Evolutionary conservation across 345 rosid species (phyloP).

Genomic region (Brassica carinata): DNA sequence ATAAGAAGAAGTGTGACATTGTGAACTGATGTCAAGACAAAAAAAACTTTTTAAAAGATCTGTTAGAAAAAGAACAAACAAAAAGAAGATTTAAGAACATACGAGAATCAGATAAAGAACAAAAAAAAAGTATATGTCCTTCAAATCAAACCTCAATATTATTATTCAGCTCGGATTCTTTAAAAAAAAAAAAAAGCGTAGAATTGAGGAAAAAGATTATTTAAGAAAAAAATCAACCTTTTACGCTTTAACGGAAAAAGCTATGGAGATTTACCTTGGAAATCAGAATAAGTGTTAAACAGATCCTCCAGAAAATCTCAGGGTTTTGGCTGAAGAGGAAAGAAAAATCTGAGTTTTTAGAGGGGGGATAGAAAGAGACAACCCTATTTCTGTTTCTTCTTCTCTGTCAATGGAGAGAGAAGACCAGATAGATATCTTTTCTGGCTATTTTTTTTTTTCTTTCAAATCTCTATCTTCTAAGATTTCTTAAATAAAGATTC

Average conservation of each 20-base stretch:
- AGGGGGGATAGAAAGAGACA: neutral
- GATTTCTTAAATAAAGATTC: neutral
- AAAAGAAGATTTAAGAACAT: constrained; percentile 24
- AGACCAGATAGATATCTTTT: neutral
- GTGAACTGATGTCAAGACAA: constrained; percentile 22
- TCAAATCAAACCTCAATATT: constrained; percentile 3
- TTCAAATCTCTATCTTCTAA: constrained; percentile 14
- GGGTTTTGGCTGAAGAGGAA: constrained; percentile 33
- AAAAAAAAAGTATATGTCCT: constrained; percentile 18
- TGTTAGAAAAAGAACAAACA: neutral
- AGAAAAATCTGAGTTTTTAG: neutral
- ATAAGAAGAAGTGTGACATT: constrained; percentile 20
- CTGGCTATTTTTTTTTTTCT: constrained; percentile 23
- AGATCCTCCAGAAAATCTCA: constrained; percentile 28
- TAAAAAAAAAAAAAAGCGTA: neutral
- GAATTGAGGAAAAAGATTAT: constrained; percentile 17
- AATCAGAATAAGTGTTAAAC: constrained; percentile 8
- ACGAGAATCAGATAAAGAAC: constrained; percentile 18
- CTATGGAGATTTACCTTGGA: constrained; percentile 10
- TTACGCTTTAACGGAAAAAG: constrained; percentile 17
- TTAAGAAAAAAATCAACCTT: neutral
- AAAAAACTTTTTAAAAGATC: neutral
- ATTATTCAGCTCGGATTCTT: constrained; percentile 1
- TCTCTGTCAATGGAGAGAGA: constrained; percentile 24
- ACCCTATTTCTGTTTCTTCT: neutral